These are phyloP conservation scores for Iris macrosiphon DNA, from an alignment of 106 monocot genomes.

Conservation along the genomic window DNA sequence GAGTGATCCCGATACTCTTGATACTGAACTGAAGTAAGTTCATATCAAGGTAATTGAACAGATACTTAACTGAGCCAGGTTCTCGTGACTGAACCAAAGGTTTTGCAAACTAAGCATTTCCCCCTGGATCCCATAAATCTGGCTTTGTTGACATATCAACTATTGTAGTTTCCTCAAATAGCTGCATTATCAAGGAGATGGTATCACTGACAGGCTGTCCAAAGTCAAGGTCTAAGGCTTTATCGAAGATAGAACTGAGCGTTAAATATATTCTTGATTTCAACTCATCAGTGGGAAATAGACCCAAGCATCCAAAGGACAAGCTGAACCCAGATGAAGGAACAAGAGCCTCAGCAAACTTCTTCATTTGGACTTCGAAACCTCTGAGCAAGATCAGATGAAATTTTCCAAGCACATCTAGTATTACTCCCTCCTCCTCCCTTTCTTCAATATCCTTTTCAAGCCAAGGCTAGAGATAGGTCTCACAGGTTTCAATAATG, in stretches of 20 bases:
- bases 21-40: no score
- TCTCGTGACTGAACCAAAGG: no score
- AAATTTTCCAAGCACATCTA: conserved; percentile 62
- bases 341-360: conserved; percentile 41
- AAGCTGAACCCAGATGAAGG: conserved; percentile 61
- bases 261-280: conserved; percentile 53
- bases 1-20: no score
- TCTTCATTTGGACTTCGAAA: conserved; percentile 20
- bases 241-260: conserved; percentile 45
- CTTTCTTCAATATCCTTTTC: conserved; percentile 31
- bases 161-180: no score
- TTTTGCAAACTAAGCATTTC: no score
- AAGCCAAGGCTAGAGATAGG: conserved; percentile 58
- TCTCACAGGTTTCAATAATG: conserved; percentile 52
- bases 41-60: no score
- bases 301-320: conserved; percentile 61
- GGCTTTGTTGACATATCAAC: no score
- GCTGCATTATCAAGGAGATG: no score
- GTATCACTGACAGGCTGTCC: conserved; percentile 59
- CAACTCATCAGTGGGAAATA: conserved; percentile 60
- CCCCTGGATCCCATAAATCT: no score
- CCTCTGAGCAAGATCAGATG: conserved; percentile 50
- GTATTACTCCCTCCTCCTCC: conserved; percentile 44
- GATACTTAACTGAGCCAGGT: no score
- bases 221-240: conserved; percentile 44